Evolutionary conservation across 1,284 basidiomycete species (phyloP), one percentile per base, ranked within the genome.

Genomic region (Tremellales sp.): DNA sequence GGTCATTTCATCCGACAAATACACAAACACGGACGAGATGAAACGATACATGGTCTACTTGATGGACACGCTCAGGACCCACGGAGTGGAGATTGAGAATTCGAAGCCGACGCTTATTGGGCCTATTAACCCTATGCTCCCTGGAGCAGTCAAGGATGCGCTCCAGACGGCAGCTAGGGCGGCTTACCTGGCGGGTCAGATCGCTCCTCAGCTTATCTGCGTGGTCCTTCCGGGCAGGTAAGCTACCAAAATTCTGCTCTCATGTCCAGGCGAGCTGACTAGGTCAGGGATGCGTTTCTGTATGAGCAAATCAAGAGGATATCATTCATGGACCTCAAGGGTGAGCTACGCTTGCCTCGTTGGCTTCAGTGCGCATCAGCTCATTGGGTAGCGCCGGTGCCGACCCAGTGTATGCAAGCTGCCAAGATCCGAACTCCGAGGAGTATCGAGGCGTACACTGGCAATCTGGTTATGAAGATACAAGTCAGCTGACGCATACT

Each of bases 261-360:
- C 7, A 13, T 39, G 23, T n/a, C 24, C 31, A 6, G 15, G 8
- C 35, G 24, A 36, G 48, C 49, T 56, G 33, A 54, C 26, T 2
- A 2, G n/a, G n/a, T 11, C 45, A 68, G 66, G 33, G 68, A 70
- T 48, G 60, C 68, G 3, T 64, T 58, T 57, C 56, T 73, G 12
- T 78, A 78, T 58, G 75, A 76, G 57, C 45, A 51, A 8, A 70
- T 78, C 72, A 78, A 78, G 65, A 62, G 61, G 25, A 55, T 57
- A 22, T 65, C 73, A 0, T 72, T 74, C 48, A 62, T 54, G 2
- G 61, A 64, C 19, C 62, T 70, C 19, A 62, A 68, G 40, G 46
- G 61, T 64, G 17, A 43, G 57, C 35, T 41, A 26, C n/a, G 24
- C 36, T 19, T 35, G 29, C 17, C 40, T 23, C 13, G 26, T 4